phyloP scores from a whole-genome alignment of 108 stramenopile genomes.

The Cylindrotheca closterium region DNA sequence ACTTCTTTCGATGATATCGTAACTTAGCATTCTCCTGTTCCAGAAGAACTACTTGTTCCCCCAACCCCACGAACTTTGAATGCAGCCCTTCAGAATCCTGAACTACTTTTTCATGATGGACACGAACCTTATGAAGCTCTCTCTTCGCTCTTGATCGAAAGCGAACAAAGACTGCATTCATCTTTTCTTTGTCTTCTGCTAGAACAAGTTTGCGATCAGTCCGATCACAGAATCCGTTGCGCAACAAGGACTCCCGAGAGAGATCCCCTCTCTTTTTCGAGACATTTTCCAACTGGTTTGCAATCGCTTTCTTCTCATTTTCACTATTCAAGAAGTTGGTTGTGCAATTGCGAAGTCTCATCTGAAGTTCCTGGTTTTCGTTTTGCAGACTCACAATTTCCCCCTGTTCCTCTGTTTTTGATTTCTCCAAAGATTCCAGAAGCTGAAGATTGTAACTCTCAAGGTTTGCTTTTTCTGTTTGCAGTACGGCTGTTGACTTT shows the following conservation, averaged over 20 bases:
- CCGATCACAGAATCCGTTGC: no score
- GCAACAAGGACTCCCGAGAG: no score
- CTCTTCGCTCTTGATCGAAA: slow-evolving; percentile 3
- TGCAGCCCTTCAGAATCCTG: slow-evolving; percentile 1
- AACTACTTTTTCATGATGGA: neutral
- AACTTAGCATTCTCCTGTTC: slow-evolving; percentile 2
- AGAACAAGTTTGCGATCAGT: no score
- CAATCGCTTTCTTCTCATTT: no score
- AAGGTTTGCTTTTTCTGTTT: neutral
- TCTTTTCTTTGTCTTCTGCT: no score
- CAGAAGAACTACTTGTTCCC: neutral
- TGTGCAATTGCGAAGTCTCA: no score
- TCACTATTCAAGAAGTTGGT: no score
- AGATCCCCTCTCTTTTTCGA: no score
- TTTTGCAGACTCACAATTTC: no score
- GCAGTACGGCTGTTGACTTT: neutral
- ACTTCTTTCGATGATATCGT: slow-evolving; percentile 16
- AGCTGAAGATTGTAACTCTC: neutral
- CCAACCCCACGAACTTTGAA: slow-evolving; percentile 5
- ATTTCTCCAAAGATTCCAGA: neutral
- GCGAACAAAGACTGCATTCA: neutral
- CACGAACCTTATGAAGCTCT: neutral
- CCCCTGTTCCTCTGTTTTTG: slow-evolving; percentile 1
- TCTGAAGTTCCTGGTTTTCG: no score
- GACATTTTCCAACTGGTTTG: no score